These are phyloP conservation scores for Globisporangium solare DNA, from an alignment of 352 stramenopile genomes.

Conservation along the genomic window DNA sequence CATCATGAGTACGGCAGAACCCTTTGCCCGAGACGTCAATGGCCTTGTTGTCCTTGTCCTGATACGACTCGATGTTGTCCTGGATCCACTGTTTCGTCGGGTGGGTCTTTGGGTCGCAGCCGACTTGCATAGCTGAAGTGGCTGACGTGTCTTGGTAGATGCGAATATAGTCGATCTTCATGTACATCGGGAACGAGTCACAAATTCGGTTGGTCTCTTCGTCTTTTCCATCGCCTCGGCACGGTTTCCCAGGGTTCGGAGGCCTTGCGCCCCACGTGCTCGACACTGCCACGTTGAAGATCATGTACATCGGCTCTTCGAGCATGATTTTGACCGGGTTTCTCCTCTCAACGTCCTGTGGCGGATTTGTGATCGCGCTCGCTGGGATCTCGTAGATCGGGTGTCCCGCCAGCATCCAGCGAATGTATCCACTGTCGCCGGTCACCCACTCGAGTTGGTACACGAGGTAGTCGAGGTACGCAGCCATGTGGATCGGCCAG, in stretches of 20 bases:
- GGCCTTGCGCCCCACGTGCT: slow-evolving; percentile 45
- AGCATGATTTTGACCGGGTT: slow-evolving; percentile 80
- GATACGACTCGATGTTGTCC: slow-evolving; percentile 26
- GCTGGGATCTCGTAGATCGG: slow-evolving; percentile 79
- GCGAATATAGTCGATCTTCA: slow-evolving; percentile 85
- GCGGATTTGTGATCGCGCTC: slow-evolving; percentile 28
- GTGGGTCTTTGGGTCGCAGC: slow-evolving; percentile 30
- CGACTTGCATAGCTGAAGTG: slow-evolving; percentile 18
- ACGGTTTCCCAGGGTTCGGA: slow-evolving; percentile 15
- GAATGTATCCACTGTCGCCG: slow-evolving; percentile 32
- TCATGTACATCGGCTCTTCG: slow-evolving; percentile 89
- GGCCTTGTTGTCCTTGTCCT: slow-evolving; percentile 19
- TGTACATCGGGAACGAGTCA: slow-evolving; percentile 47
- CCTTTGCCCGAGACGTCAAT: slow-evolving; percentile 20
- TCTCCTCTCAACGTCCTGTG: slow-evolving; percentile 24
- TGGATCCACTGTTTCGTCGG: slow-evolving; percentile 32
- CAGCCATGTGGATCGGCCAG: slow-evolving; percentile 65
- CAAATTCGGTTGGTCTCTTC: slow-evolving; percentile 41
- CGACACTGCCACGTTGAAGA: slow-evolving; percentile 91
- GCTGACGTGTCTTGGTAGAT: slow-evolving; percentile 71
- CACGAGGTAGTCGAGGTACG: slow-evolving; percentile 47
- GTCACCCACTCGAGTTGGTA: slow-evolving; percentile 33
- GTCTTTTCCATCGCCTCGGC: slow-evolving; percentile 22
- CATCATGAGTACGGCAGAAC: slow-evolving; percentile 22
- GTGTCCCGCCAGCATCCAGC: slow-evolving; percentile 58